Conservation (phyloP, 345 rosid genomes). For the Bruguiera sexangula region DNA sequence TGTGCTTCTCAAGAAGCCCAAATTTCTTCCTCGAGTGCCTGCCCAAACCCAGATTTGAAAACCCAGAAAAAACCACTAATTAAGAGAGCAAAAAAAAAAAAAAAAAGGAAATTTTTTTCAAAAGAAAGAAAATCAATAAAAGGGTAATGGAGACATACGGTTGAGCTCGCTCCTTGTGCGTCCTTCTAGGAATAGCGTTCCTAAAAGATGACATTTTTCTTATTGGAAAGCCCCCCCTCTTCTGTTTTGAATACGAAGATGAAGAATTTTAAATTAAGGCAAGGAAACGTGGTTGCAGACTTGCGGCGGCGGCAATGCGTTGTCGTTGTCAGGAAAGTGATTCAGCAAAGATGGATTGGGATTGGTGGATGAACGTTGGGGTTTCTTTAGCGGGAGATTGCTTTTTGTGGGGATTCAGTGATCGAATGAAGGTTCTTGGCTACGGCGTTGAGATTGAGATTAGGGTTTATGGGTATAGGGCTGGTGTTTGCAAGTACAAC, state of each 20-base stretch:
- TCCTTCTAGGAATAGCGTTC: conserved; percentile 60
- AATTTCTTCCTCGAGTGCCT: conserved; percentile 68
- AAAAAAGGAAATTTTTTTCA: not conserved
- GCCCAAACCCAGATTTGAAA: not conserved
- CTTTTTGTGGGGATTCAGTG: no score
- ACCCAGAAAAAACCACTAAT: conserved; percentile 2
- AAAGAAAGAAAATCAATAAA: not conserved
- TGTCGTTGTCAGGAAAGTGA: no score
- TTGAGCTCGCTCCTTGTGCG: conserved; percentile 87
- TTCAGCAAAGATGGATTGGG: no score
- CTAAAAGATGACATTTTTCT: conserved; percentile 65
- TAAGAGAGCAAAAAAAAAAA: not conserved
- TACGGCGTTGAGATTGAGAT: no score
- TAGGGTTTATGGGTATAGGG: conserved; percentile 16
- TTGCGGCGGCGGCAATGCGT: no score
- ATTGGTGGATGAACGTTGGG: no score
- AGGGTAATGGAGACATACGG: conserved; percentile 45
- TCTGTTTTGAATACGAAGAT: not conserved
- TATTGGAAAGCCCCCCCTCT: not conserved
- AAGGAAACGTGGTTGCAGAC: no score
- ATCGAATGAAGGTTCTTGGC: no score
- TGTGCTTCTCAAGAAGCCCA: conserved; percentile 89
- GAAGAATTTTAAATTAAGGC: no score
- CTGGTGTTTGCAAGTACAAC: conserved; percentile 11
- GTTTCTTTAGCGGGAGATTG: no score